phyloP scores from a whole-genome alignment of 2,329 filamentous ascomycete species.

The Ascochyta viciae-villosae region DNA sequence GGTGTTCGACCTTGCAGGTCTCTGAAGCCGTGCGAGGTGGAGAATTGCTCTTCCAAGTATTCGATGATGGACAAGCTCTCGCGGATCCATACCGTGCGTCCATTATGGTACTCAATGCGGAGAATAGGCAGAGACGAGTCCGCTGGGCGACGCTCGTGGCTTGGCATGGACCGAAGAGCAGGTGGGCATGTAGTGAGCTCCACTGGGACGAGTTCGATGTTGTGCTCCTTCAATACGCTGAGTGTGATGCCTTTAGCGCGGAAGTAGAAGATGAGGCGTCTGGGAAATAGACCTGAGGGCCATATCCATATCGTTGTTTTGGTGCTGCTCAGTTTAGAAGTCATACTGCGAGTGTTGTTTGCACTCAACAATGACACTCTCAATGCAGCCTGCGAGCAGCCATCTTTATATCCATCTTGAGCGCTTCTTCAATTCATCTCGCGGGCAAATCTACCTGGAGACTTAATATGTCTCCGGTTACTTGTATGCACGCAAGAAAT shows the following conservation, averaged over 20 bases:
- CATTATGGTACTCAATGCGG: slow-evolving; percentile 12
- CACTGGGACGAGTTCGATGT: slow-evolving; percentile 26
- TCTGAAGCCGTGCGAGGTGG: not conserved
- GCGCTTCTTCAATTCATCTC: too few species aligned
- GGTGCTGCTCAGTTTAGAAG: not conserved
- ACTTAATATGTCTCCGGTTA: too few species aligned
- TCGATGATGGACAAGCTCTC: slow-evolving; percentile 21
- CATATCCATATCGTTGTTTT: slow-evolving; percentile 30
- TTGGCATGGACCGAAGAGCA: slow-evolving; percentile 9
- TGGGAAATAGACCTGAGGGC: slow-evolving; percentile 30
- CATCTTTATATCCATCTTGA: too few species aligned
- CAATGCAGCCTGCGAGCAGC: too few species aligned
- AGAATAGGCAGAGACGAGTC: slow-evolving; percentile 18
- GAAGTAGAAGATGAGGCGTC: slow-evolving; percentile 29
- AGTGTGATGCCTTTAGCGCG: slow-evolving; percentile 22
- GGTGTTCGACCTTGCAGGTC: slow-evolving; percentile 11
- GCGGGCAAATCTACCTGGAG: too few species aligned
- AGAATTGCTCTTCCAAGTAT: slow-evolving; percentile 23
- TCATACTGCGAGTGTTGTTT: not conserved
- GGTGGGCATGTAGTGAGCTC: not conserved
- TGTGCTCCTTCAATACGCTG: slow-evolving; percentile 14
- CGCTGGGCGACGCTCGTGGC: slow-evolving; percentile 17
- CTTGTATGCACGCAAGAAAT: too few species aligned
- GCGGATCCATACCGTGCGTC: slow-evolving; percentile 10
- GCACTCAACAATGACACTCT: too few species aligned